Conservation (phyloP, 257 asterid species). For the Gentiana macrophylla region DNA sequence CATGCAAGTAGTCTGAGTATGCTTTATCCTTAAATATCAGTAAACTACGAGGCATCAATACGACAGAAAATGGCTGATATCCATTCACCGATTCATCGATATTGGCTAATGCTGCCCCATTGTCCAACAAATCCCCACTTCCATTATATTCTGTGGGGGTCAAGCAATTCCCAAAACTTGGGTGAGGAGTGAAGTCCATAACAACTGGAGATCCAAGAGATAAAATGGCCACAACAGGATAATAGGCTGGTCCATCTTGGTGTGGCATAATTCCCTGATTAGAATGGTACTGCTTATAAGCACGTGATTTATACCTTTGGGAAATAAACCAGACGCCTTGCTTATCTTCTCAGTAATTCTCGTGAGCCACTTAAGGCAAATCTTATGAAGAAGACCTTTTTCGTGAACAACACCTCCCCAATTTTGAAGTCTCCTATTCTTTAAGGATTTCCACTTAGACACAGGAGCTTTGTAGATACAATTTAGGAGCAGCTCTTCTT, state of each 20-base stretch:
- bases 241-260: conserved; percentile 94
- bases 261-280: conserved; percentile 96
- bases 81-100: conserved; percentile 14
- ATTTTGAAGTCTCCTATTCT: conserved; percentile 79
- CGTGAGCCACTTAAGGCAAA: conserved; percentile 77
- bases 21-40: conserved; percentile 77
- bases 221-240: conserved; percentile 84
- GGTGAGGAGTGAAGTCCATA: conserved; percentile 81
- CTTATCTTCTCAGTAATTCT: conserved; percentile 45
- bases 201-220: conserved; percentile 85
- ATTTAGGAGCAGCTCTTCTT: conserved; percentile 46
- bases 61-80: conserved; percentile 50
- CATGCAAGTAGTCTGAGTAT: conserved; percentile 89
- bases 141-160: conserved; percentile 17
- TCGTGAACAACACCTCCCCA: conserved; percentile 99
- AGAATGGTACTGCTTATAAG: conserved; percentile 82
- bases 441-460: conserved; percentile 84
- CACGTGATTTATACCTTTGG: conserved; percentile 83
- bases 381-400: conserved; percentile 86
- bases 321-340: conserved; percentile 54
- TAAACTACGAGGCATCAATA: conserved; percentile 83
- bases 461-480: conserved; percentile 59
- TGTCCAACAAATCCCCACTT: conserved; percentile 11
- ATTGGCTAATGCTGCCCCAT: conserved; percentile 18
- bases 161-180: conserved; percentile 23